Conservation (phyloP, 108 stramenopile genomes). For the Skeletonema grethae region DNA sequence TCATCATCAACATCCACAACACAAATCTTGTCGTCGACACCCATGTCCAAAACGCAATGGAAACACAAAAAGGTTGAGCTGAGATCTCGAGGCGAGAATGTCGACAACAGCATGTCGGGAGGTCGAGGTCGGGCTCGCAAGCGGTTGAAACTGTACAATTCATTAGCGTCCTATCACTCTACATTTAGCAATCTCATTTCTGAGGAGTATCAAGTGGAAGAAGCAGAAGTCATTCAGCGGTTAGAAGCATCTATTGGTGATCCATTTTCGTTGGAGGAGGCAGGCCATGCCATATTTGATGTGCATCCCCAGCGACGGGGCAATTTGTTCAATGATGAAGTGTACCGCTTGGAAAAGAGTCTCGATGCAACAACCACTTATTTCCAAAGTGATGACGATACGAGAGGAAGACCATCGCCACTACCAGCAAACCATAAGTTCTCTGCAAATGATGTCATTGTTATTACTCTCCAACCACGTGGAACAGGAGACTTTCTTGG, state of each 20-base stretch:
- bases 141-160: conserved; percentile 72
- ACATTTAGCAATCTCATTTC: conserved; percentile 71
- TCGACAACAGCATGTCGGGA: conserved; percentile 16
- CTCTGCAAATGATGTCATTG: conserved; percentile 79
- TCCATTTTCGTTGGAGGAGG: conserved; percentile 64
- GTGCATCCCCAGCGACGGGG: conserved; percentile 76
- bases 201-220: conserved; percentile 76
- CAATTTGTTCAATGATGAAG: conserved; percentile 85
- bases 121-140: conserved; percentile 78
- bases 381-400: conserved; percentile 14
- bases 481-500: conserved; percentile 84
- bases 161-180: conserved; percentile 72
- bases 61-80: conserved; percentile 45
- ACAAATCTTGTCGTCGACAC: conserved; percentile 55
- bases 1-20: conserved; percentile 4
- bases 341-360: conserved; percentile 79
- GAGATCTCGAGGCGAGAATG: conserved; percentile 3
- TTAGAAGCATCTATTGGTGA: conserved; percentile 72
- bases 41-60: conserved; percentile 64
- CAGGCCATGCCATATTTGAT: conserved; percentile 77
- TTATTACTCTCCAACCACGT: conserved; percentile 77
- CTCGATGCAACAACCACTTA: conserved; percentile 70
- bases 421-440: conserved; percentile 82
- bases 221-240: conserved; percentile 74
- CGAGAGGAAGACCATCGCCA: conserved; percentile 11